Evolutionary conservation across 768 basidiomycete genomes (phyloP).

Genomic region (Clathrus columnatus): DNA sequence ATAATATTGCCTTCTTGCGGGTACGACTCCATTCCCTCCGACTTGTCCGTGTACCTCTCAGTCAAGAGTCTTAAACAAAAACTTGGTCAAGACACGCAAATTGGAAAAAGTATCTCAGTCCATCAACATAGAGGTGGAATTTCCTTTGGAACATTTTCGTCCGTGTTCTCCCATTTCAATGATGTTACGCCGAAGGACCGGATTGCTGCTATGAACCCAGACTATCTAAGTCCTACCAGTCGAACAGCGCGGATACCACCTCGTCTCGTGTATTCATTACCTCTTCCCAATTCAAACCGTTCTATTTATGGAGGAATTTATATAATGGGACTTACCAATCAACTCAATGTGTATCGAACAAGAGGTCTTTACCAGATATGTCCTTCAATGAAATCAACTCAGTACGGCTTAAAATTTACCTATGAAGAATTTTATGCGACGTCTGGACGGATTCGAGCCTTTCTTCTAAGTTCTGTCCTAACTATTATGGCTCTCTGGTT

Average conservation of each 20-base stretch:
- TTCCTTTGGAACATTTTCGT: conserved; percentile 55
- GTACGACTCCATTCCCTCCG: conserved; percentile 71
- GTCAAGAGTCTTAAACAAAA: conserved; percentile 56
- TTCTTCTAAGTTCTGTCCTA: conserved; percentile 11
- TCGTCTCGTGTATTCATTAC: conserved; percentile 30
- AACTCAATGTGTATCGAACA: conserved; percentile 44
- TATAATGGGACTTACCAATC: conserved; percentile 38
- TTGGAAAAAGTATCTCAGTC: conserved; percentile 52
- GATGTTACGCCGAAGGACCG: conserved; percentile 24
- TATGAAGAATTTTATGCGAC: conserved; percentile 59
- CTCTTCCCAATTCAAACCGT: conserved; percentile 23
- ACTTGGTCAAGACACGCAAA: conserved; percentile 25
- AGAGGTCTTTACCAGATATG: conserved; percentile 34
- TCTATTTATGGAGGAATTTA: conserved; percentile 32
- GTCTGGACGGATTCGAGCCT: conserved; percentile 10
- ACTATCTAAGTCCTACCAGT: conserved; percentile 37
- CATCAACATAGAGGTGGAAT: conserved; percentile 39
- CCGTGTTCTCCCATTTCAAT: conserved; percentile 24
- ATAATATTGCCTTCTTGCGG: conserved; percentile 76
- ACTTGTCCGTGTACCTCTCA: conserved; percentile 58
- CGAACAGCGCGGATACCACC: conserved; percentile 14
- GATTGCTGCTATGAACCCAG: conserved; percentile 25
- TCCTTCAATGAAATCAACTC: conserved; percentile 9
- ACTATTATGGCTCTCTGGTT: conserved; percentile 1
- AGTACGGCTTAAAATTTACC: conserved; percentile 64